phyloP scores from a whole-genome alignment of 2,329 filamentous ascomycete genomes.

The Plenodomus biglobosus region DNA sequence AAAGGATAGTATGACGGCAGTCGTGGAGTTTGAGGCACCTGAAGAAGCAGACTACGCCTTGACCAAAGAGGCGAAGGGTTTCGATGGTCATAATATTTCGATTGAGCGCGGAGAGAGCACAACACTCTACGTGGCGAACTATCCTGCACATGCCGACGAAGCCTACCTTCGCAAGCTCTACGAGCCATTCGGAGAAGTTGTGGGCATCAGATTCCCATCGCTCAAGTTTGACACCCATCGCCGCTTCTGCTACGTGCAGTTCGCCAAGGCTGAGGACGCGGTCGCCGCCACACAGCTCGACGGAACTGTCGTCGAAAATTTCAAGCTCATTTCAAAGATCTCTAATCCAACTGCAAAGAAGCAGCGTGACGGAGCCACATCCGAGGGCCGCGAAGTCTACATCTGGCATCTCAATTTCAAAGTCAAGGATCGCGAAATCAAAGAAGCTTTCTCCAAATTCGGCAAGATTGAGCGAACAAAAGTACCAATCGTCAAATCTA shows the following conservation, averaged over 20 bases:
- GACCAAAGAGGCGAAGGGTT: constrained; percentile 76
- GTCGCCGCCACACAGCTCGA: constrained; percentile 68
- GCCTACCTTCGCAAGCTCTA: constrained; percentile 69
- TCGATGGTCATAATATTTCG: constrained; percentile 70
- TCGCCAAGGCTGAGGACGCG: constrained; percentile 57
- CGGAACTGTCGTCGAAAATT: constrained; percentile 66
- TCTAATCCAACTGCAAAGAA: constrained; percentile 82
- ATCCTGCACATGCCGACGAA: constrained; percentile 75
- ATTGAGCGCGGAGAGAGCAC: constrained; percentile 75
- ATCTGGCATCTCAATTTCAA: constrained; percentile 84
- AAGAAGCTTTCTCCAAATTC: constrained; percentile 70
- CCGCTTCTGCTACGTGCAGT: constrained; percentile 96
- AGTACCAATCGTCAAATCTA: constrained; percentile 64
- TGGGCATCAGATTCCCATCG: constrained; percentile 86
- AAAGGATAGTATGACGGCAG: constrained; percentile 63
- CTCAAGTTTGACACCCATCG: constrained; percentile 85
- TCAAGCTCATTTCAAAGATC: constrained; percentile 74
- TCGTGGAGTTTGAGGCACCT: constrained; percentile 80
- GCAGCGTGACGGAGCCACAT: constrained; percentile 72
- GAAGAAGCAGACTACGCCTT: constrained; percentile 82
- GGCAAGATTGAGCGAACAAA: constrained; percentile 74
- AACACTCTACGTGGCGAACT: constrained; percentile 90
- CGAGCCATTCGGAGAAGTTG: constrained; percentile 70
- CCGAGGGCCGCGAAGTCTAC: constrained; percentile 86
- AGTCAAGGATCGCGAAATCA: constrained; percentile 71